phyloP scores from a whole-genome alignment of 441 rosid genomes.

The Oxalis stricta region DNA sequence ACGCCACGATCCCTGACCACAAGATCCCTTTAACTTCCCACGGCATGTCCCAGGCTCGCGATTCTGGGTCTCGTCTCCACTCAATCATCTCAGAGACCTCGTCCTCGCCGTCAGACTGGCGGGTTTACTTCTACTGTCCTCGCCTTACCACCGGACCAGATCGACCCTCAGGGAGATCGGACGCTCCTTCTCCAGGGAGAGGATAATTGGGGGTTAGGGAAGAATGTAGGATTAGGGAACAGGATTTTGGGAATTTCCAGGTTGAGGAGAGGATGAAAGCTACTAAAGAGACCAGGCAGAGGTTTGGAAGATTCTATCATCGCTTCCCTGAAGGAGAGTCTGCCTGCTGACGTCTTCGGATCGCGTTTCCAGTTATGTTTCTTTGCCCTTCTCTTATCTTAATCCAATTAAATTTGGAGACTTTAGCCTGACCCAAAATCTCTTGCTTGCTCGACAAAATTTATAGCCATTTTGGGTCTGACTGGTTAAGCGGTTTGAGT shows the following conservation, averaged over 20 bases:
- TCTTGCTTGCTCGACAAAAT: too few relatives aligned
- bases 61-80: slow-evolving; percentile 39
- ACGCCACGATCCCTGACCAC: slow-evolving; percentile 72
- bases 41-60: slow-evolving; percentile 48
- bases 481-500: too few relatives aligned
- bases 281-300: slow-evolving; percentile 53
- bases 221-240: slow-evolving; percentile 83
- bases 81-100: slow-evolving; percentile 20
- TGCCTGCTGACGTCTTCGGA: slow-evolving; percentile 94
- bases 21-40: slow-evolving; percentile 55
- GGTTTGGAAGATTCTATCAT: slow-evolving; percentile 76
- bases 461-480: too few relatives aligned
- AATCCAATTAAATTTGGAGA: not conserved
- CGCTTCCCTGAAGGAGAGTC: slow-evolving; percentile 98
- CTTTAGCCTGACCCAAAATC: too few relatives aligned
- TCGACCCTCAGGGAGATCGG: slow-evolving; percentile 91
- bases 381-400: not conserved
- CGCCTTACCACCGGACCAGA: slow-evolving; percentile 84
- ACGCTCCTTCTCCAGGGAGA: slow-evolving; percentile 45
- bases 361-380: slow-evolving; percentile 68
- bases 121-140: slow-evolving; percentile 82
- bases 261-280: slow-evolving; percentile 67
- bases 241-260: slow-evolving; percentile 98
- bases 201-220: slow-evolving; percentile 82
- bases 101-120: slow-evolving; percentile 29